These are phyloP conservation scores for Seiridium cupressi DNA, from an alignment of 2,329 filamentous ascomycete species.

Conservation along the genomic window DNA sequence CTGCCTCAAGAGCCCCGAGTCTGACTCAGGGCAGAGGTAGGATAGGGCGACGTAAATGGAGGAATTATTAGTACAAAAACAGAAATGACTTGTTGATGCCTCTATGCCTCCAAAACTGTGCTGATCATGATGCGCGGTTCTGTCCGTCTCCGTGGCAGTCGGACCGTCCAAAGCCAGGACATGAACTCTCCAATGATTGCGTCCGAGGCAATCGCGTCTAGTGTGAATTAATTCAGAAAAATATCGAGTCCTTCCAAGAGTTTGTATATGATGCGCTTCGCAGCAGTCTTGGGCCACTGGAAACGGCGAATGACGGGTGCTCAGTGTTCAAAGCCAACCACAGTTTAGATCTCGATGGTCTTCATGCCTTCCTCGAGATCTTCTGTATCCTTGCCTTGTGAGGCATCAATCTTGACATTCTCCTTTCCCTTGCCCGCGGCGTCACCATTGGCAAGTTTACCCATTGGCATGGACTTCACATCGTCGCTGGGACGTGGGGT, in stretches of 20 bases:
- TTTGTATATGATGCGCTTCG: background rate
- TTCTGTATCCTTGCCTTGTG: slow-evolving; percentile 40
- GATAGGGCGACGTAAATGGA: background rate
- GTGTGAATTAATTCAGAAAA: slow-evolving; percentile 6
- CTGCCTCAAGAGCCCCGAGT: no score
- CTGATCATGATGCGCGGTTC: background rate
- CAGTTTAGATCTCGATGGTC: slow-evolving; percentile 57
- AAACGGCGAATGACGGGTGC: no score
- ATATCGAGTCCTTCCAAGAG: background rate
- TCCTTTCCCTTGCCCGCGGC: slow-evolving; percentile 36
- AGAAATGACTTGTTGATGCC: slow-evolving; percentile 14
- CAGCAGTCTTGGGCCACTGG: background rate
- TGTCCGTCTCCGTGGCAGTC: background rate
- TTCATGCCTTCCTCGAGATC: slow-evolving; percentile 54
- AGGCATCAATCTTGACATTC: slow-evolving; percentile 25
- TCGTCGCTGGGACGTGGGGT: slow-evolving; percentile 48
- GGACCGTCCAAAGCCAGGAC: background rate
- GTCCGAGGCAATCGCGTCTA: background rate
- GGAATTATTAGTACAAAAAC: slow-evolving; percentile 26
- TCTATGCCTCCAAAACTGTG: slow-evolving; percentile 3
- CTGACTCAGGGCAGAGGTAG: no score
- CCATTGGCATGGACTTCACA: slow-evolving; percentile 26
- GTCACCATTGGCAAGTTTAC: slow-evolving; percentile 29
- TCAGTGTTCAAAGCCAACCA: no score
- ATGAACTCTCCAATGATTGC: background rate